A percentile compares a stretch with the other conserved stretches of the same genome.
phyloP scores from a whole-genome alignment of 495 filamentous ascomycete genomes.

The Neurospora hispaniola region DNA sequence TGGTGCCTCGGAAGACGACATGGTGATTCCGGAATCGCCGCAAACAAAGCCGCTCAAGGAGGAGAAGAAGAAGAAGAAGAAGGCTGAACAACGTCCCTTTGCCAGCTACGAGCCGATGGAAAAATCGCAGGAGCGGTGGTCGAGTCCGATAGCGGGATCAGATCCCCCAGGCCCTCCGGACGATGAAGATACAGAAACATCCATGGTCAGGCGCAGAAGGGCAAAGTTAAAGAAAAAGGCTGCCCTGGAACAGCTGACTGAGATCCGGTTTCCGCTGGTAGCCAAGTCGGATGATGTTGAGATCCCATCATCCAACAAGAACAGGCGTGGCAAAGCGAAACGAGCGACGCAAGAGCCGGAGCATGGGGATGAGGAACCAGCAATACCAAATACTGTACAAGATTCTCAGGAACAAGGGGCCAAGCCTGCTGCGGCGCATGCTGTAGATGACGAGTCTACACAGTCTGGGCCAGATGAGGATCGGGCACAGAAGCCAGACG shows the following conservation, averaged over 20 bases:
- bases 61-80: conserved; percentile 5
- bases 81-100: conserved; percentile 16
- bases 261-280: conserved; percentile 26
- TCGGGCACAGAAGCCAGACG: conserved; percentile 1
- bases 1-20: conserved; percentile 5
- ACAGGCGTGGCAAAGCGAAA: conserved; percentile 5
- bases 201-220: conserved; percentile 8
- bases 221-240: conserved; percentile 24
- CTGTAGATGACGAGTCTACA: conserved; percentile 12
- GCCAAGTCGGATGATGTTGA: conserved; percentile 21
- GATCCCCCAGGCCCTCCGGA: conserved; percentile 3
- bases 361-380: conserved; percentile 5
- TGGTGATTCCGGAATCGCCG: conserved; percentile 19
- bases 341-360: conserved; percentile 11
- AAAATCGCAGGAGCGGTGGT: conserved; percentile 25
- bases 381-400: conserved; percentile 21
- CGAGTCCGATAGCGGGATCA: conserved; percentile 4
- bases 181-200: conserved; percentile 17
- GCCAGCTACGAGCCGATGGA: conserved; percentile 23
- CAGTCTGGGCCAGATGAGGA: conserved; percentile 13
- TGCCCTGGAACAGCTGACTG: conserved; percentile 24
- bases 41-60: background rate
- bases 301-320: conserved; percentile 29
- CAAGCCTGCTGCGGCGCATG: background rate
- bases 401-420: conserved; percentile 19